Percentiles rank a stretch among this genome's conserved stretches.
These are phyloP conservation scores for Choanephora cucurbitarum DNA, from an alignment of 371 early-diverging fungal species.

Conservation along the genomic window DNA sequence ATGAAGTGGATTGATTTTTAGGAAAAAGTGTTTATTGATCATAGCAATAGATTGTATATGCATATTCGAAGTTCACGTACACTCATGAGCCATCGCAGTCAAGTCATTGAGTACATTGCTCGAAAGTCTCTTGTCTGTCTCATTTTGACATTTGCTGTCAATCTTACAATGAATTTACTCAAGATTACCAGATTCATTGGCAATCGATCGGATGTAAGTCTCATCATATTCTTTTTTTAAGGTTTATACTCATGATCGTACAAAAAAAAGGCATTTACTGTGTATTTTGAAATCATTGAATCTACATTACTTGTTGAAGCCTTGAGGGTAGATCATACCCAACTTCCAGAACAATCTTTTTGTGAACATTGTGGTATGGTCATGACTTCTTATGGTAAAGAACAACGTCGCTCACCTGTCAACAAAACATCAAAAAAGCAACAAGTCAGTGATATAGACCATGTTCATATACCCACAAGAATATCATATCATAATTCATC, in stretches of 20 bases:
- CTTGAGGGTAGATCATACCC: constrained; percentile 35
- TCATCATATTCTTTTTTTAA: not conserved
- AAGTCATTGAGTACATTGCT: constrained; percentile 46
- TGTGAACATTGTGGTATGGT: constrained; percentile 49
- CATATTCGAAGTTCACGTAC: constrained; percentile 35
- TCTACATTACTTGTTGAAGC: constrained; percentile 49
- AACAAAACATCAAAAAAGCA: not conserved
- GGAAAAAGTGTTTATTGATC: no score
- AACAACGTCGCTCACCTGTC: constrained; percentile 1
- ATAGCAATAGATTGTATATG: constrained; percentile 36
- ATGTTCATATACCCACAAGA: constrained; percentile 6
- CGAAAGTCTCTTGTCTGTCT: constrained; percentile 46
- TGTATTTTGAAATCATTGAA: constrained; percentile 44
- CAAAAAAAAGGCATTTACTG: constrained; percentile 44
- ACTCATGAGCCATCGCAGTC: constrained; percentile 39
- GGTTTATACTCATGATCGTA: not conserved
- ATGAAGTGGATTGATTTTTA: no score
- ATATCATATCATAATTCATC: constrained; percentile 4
- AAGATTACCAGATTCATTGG: constrained; percentile 43
- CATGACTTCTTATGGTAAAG: constrained; percentile 9
- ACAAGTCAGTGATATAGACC: constrained; percentile 2
- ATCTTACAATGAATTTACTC: constrained; percentile 44
- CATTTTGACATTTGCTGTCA: constrained; percentile 39
- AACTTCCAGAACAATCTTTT: constrained; percentile 30
- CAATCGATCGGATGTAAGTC: constrained; percentile 44